A percentile compares a stretch with the other conserved stretches of the same genome.
These are phyloP conservation scores for Schizochytrium sp. DNA, from an alignment of 108 stramenopile genomes.

Conservation along the genomic window DNA sequence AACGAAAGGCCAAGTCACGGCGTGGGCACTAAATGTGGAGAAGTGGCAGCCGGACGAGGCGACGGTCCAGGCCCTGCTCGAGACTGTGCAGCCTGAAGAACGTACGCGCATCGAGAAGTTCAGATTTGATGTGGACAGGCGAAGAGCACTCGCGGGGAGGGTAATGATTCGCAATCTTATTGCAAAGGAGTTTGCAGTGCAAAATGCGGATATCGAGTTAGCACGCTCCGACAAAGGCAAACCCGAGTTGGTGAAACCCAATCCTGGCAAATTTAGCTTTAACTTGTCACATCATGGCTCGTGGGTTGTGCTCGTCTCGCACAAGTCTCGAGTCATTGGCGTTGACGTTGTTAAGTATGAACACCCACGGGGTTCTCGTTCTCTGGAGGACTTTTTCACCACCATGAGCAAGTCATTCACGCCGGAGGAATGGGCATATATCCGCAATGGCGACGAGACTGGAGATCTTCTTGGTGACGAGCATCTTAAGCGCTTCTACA, in stretches of 20 bases:
- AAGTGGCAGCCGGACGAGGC: slow-evolving; percentile 1
- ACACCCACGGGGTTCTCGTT: neutral
- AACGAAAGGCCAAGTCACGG: neutral
- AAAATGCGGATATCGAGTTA: neutral
- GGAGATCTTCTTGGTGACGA: neutral
- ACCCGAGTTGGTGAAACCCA: slow-evolving; percentile 2
- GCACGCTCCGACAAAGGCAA: slow-evolving; percentile 8
- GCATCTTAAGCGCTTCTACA: slow-evolving; percentile 39
- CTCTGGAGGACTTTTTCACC: neutral
- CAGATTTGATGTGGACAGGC: slow-evolving; percentile 18
- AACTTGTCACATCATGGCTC: slow-evolving; percentile 36
- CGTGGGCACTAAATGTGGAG: slow-evolving; percentile 31
- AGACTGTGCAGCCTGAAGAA: slow-evolving; percentile 28
- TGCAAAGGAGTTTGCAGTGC: neutral
- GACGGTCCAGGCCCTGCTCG: neutral
- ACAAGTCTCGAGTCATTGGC: neutral
- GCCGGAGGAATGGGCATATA: slow-evolving; percentile 28
- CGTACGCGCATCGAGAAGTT: slow-evolving; percentile 8
- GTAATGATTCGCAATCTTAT: neutral
- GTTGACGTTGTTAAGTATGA: slow-evolving; percentile 27
- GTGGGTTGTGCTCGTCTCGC: slow-evolving; percentile 28
- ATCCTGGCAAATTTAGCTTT: slow-evolving; percentile 1
- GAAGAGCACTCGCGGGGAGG: slow-evolving; percentile 20
- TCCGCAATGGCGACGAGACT: neutral
- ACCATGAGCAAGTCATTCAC: slow-evolving; percentile 41